Evolutionary conservation across 768 basidiomycete genomes (phyloP).

Genomic region (Pleurotus platypus): DNA sequence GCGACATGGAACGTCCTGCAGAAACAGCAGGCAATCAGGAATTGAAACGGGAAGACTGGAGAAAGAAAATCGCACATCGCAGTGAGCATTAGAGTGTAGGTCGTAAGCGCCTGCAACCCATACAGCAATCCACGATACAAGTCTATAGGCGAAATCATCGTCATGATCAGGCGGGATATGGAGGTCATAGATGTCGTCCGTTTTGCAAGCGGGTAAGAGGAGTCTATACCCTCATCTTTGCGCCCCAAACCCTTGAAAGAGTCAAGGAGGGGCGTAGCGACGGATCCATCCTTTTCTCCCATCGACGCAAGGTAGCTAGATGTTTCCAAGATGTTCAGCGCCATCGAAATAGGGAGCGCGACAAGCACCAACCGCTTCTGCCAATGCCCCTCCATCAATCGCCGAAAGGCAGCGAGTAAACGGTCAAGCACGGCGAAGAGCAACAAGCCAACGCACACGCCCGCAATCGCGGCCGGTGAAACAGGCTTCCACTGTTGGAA

Average conservation of each 20-base stretch:
- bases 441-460: constrained; percentile 70
- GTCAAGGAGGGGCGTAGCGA: not conserved
- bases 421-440: constrained; percentile 69
- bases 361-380: constrained; percentile 40
- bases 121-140: constrained; percentile 64
- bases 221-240: constrained; percentile 21
- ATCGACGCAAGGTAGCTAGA: not conserved
- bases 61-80: constrained; percentile 58
- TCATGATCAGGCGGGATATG: no score
- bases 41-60: not conserved
- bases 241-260: not conserved
- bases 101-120: constrained; percentile 56
- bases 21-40: not conserved
- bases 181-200: no score
- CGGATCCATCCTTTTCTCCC: not conserved
- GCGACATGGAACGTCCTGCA: constrained; percentile 80
- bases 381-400: constrained; percentile 56
- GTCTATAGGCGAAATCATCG: constrained; percentile 34
- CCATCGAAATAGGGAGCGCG: not conserved
- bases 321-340: not conserved
- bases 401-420: constrained; percentile 55
- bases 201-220: no score
- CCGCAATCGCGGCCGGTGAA: constrained; percentile 66
- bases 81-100: constrained; percentile 75
- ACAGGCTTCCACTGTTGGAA: constrained; percentile 69